These are phyloP conservation scores for Mollisia scopiformis DNA, from an alignment of 2,329 filamentous ascomycete species.

Conservation along the genomic window DNA sequence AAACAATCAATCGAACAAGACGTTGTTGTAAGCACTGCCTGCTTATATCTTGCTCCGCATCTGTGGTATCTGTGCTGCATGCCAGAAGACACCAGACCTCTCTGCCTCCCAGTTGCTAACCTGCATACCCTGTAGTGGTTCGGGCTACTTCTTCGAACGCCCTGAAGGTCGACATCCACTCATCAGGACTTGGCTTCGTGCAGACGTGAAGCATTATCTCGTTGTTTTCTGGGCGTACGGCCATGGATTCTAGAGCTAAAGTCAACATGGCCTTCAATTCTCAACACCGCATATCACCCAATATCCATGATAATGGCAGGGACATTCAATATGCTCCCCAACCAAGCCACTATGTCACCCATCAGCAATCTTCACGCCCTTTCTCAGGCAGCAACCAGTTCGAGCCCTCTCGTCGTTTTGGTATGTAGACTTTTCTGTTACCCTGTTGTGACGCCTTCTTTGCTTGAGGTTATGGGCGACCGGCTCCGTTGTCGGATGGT, in stretches of 20 bases:
- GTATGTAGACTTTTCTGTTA: neutral
- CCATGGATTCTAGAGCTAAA: conserved; percentile 10
- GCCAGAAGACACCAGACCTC: no score
- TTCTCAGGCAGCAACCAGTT: neutral
- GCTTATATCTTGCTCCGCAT: neutral
- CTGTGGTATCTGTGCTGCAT: no score
- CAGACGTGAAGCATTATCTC: conserved; percentile 29
- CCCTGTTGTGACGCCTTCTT: neutral
- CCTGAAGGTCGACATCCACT: conserved; percentile 26
- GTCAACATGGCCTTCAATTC: neutral
- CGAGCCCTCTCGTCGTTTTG: neutral
- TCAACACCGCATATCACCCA: neutral
- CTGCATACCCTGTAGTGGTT: conserved; percentile 13
- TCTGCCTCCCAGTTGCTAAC: neutral
- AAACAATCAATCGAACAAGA: neutral
- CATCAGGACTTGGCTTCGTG: conserved; percentile 33
- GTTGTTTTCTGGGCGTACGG: conserved; percentile 32
- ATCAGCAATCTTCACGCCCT: neutral
- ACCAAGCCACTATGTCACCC: neutral
- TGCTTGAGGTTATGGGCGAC: neutral
- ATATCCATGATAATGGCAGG: neutral
- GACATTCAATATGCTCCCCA: neutral
- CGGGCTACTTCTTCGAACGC: conserved; percentile 33
- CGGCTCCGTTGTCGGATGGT: neutral
- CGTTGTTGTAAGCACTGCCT: neutral